Base-by-base conservation (phyloP, 805 yeast species). In the Nakazawaea holstii region DNA sequence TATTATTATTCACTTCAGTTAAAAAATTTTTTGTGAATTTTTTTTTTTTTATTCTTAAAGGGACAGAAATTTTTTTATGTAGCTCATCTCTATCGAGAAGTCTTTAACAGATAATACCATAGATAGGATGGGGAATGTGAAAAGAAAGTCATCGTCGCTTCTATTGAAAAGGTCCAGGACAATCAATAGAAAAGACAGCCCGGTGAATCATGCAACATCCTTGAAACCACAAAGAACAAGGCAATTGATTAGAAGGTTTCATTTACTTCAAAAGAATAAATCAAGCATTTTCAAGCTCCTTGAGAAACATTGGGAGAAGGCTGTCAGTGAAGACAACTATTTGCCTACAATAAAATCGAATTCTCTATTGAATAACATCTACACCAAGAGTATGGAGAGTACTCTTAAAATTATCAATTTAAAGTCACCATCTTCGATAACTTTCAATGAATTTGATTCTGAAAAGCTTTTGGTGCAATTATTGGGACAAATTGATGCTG, bases 201-300 rank as follows among this genome's bases (percentile, higher is more conserved):
- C 6, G 27, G 27, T 39, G 39, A 53, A 44, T 45, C 59, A 62
- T 8, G 80, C 83, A 2, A 70, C 58, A 36, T 55, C 70, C 7
- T 70, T 83, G 47, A 88, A 84, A 62, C 95, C 89, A 3, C 73
- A 75, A 39, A 71, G 79, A 55, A 84, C 96, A 0, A 70, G 96
- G 41, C 81, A 77, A 56, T 71, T 91, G 17, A 91, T 91, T 27
- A 73, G 96, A 47, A 64, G 89, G 35, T 89, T 79, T 53, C 97
- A 90, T 62, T 74, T 79, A 1, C 68, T 91, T 13, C 72, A 83
- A 48, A 87, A 84, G 54, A 73, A 77, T 51, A 73, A 74, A 52
- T 62, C 69, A 15, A 52, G 67, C 2, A 64, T 83, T 2, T 54
- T 77, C 41, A 47, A 49, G 4, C 60, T 60, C 43, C 61, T 76